Conservation (phyloP, 805 yeast genomes). For the Osmozyma mogii region DNA sequence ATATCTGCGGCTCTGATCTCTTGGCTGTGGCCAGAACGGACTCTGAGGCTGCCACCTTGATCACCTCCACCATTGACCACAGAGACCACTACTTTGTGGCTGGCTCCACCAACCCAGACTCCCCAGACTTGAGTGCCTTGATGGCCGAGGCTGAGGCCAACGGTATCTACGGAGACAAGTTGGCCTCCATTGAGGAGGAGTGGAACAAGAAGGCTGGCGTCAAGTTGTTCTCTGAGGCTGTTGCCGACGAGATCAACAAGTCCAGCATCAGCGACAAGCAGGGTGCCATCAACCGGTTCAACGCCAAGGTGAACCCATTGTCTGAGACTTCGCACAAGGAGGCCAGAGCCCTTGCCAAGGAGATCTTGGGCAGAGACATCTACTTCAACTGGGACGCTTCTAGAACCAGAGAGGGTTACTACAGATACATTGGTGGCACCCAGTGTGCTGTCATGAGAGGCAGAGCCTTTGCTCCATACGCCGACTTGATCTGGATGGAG, state of each 20-base stretch:
- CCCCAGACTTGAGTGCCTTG: constrained; percentile 65
- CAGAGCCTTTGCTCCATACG: constrained; percentile 88
- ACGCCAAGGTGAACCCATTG: constrained; percentile 62
- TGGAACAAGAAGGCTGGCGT: constrained; percentile 82
- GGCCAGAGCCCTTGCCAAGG: constrained; percentile 68
- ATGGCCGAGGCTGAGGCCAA: constrained; percentile 73
- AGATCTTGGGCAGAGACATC: constrained; percentile 71
- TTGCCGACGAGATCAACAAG: constrained; percentile 67
- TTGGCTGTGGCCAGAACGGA: constrained; percentile 92
- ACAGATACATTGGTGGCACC: constrained; percentile 93
- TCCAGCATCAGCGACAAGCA: constrained; percentile 55
- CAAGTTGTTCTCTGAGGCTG: constrained; percentile 87
- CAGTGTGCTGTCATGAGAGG: constrained; percentile 97
- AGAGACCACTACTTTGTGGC: constrained; percentile 90
- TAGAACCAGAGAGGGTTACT: constrained; percentile 94
- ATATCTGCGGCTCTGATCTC: constrained; percentile 81
- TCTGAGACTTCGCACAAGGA: constrained; percentile 70
- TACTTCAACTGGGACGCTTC: constrained; percentile 94
- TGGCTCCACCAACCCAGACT: constrained; percentile 83
- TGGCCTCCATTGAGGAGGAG: constrained; percentile 67
- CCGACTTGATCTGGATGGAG: constrained; percentile 98
- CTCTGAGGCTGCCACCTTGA: constrained; percentile 93
- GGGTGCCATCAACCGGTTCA: constrained; percentile 57
- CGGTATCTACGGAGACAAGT: constrained; percentile 65
- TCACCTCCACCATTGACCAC: constrained; percentile 88